These are phyloP conservation scores for button mushroom (Agaricus bisporus) DNA, from an alignment of 768 basidiomycete genomes.

Conservation along the genomic window DNA sequence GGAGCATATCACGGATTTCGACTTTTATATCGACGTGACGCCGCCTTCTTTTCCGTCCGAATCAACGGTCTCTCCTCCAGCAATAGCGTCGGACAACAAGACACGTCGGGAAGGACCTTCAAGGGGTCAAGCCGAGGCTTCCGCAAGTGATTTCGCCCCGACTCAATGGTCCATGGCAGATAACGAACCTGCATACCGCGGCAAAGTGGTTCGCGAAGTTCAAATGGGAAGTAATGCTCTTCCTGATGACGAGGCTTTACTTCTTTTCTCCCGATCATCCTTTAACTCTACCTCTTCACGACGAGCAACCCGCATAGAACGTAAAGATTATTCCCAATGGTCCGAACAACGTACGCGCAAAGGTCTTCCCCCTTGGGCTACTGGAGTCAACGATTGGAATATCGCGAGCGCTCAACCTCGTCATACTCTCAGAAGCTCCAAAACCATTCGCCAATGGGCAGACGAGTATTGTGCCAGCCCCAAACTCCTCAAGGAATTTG, in stretches of 20 bases:
- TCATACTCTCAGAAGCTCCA: conserved; percentile 42
- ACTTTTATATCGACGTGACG: conserved; percentile 54
- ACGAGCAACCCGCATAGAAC: conserved; percentile 36
- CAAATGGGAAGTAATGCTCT: conserved; percentile 21
- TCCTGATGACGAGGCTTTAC: not conserved
- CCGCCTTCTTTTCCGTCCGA: conserved; percentile 11
- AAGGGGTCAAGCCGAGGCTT: conserved; percentile 2
- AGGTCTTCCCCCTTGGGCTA: conserved; percentile 46
- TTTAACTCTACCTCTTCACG: conserved; percentile 12
- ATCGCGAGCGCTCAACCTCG: conserved; percentile 9
- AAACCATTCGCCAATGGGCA: conserved; percentile 71
- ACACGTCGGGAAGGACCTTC: not conserved
- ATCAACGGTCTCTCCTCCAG: not conserved
- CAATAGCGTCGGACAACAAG: not conserved
- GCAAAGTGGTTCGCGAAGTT: conserved; percentile 53
- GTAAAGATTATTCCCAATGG: conserved; percentile 40
- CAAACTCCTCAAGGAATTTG: conserved; percentile 74
- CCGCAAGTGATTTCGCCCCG: conserved; percentile 20
- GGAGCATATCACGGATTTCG: conserved; percentile 60
- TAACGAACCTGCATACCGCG: conserved; percentile 57
- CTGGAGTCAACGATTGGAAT: conserved; percentile 13
- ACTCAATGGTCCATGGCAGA: conserved; percentile 61
- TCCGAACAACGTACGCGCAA: conserved; percentile 31
- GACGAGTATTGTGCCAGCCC: conserved; percentile 72
- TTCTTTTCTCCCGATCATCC: not conserved